Base-by-base conservation (phyloP, 768 basidiomycete genomes). In the Tylopilus cervinicoccineus region DNA sequence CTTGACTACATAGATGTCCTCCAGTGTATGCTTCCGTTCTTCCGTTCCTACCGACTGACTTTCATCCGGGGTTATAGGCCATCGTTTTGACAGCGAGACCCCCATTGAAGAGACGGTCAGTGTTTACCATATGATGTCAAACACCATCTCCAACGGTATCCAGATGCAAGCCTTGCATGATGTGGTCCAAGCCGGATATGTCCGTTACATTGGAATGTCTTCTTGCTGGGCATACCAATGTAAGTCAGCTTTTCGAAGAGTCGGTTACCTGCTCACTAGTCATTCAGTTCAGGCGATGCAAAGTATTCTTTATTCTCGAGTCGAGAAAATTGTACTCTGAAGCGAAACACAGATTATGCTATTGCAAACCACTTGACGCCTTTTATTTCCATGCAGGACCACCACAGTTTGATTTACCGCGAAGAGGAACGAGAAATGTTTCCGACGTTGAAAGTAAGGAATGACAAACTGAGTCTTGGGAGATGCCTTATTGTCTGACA, bases 381-480 rank as follows among this genome's bases (percentile, higher is more conserved):
- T 6, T 82, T 83, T 65, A 76, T 81, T 63, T 76, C 77, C 9
- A 83, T 83, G 81, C 81, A 83, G 61, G 80, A 83, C 62, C 74
- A 78, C 52, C 76, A 83, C 58, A 75, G 61, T 48, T 69, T 80
- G 5, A 37, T 79, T 29, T 83, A 83, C 57, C 74, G 80, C 34
- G 82, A 83, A 59, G 81, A 84, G 59, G 81, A 80, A 56, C 71
- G 66, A 22, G 77, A 78, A 57, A 77, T 79, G 76, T 75, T 80
- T 54, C 81, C 81, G 19, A 69, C 68, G 3, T 61, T 75, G 36
- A 65, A 75, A 23, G 6, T 8, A 16, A 16, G 16, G 14, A 16
- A 16, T 16, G 14, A 23, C 38, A 9, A 38, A 24, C n/a, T n/a
- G n/a, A n/a, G n/a, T n/a, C n/a, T n/a, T n/a, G n/a, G n/a, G n/a